Base-by-base conservation (phyloP, 2,329 filamentous ascomycete species). In the Exophiala sideris region DNA sequence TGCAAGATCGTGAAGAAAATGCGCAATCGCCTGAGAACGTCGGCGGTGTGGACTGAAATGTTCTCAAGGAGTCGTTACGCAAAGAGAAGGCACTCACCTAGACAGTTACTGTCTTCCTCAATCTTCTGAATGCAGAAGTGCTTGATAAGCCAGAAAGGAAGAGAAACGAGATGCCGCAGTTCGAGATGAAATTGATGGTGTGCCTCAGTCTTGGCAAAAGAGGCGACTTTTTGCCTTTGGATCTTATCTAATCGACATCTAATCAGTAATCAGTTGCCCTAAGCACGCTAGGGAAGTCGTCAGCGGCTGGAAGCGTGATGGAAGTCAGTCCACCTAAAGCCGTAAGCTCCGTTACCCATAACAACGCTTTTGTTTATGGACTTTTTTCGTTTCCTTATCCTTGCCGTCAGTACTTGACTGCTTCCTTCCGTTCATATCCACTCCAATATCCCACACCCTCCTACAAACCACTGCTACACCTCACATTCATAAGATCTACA, bases 91-190 rank as follows among this genome's bases (percentile, higher is more conserved):
- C 3, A 68, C 77, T 70, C 66, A 81, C 79, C 79, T 82, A 75
- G 77, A 81, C 79, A 81, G 76, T 58, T 65, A 73, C 48, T 81
- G 79, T 81, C 78, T 79, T 81, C 79, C 79, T 82, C 75, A 81
- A 80, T 79, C 78, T 78, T 76, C 68, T 67, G 47, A 47, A 54
- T 52, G 45, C 56, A 49, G 46, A 48, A 54, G 49, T 34, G 46
- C 52, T 58, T 45, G 40, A 29, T 24, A 40, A 48, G 33, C 48
- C 16, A 41, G 38, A 39, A 39, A 53, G 42, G 56, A 48, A 4
- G 18, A 44, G 18, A 39, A 44, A 50, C 16, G 35, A 20, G 44
- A 11, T 24, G 48, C 16, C 35, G 35, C 35, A 38, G 33, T 34
- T 35, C n/a, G 44, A 45, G 40, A 41, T 35, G 18, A 41, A 45